Base-by-base conservation (phyloP, 2,329 filamentous ascomycete genomes). In the Ilyonectria sp. region DNA sequence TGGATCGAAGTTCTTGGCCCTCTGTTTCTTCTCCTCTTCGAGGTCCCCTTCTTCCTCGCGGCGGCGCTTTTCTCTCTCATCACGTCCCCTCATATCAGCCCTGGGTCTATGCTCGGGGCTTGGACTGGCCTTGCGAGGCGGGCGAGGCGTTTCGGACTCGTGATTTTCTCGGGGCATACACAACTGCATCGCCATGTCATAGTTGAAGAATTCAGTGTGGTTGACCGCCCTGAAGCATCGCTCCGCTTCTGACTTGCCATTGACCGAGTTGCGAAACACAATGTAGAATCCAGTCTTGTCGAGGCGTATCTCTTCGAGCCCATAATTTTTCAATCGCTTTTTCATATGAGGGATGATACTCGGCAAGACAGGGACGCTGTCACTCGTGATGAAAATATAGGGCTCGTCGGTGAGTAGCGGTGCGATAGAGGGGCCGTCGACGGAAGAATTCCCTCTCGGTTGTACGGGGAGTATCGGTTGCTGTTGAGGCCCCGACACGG, bases 201-300 rank as follows among this genome's bases (percentile, higher is more conserved):
- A 98, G 1, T 93, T 98, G 83, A 99, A 99, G 70, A 99, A 89
- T 6, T 93, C 89, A 49, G 92, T 92, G 78, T 93, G 92, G 78
- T 98, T 91, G 71, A 93, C 94, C 58, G 91, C 88, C 60, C 89
- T 87, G 79, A 90, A 95, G 78, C 95, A 98, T 69, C 93, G 88
- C 72, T 93, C 91, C 1, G 94, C 92, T 80, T 98, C 94, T 62
- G 91, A 86, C 74, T 94, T 91, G 3, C 95, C 95, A 9, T 87
- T 85, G 61, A 89, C 88, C 2, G 90, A 93, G 74, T 95, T 92
- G 57, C 93, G 90, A 76, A 99, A 99, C n/a, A 94, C 86, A 59
- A 98, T 90, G 78, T 94, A 98, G 80, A 98, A 99, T 1, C 96
- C 96, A 0, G 90, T 92, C 65, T 90, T 90, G 79, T 99, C 96